Conservation (phyloP, 139 green algal genomes). For the Micractinium sp. region DNA sequence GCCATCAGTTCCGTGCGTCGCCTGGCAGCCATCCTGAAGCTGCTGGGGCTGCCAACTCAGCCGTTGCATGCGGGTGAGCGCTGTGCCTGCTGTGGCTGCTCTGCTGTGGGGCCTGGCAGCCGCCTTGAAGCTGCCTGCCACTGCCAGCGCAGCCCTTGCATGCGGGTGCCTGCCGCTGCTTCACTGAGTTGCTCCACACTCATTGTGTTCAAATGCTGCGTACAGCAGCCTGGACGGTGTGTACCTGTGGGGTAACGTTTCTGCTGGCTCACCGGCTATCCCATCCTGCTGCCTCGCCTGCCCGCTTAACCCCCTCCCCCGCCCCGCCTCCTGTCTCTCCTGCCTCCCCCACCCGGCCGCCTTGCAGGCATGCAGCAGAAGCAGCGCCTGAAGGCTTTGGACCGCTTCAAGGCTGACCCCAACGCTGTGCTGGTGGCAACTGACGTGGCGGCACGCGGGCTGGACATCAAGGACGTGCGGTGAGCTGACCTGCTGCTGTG, state of each 20-base stretch:
- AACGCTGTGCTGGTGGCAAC: constrained; percentile 91
- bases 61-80: constrained; percentile 57
- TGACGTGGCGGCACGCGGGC: constrained; percentile 94
- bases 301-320: not conserved
- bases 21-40: constrained; percentile 82
- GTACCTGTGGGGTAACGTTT: too few species aligned
- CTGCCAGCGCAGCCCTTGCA: too few species aligned
- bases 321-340: not conserved
- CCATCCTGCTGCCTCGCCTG: too few species aligned
- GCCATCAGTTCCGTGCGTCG: constrained; percentile 81
- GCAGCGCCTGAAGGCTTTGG: constrained; percentile 92
- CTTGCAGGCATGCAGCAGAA: constrained; percentile 91
- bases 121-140: too few species aligned
- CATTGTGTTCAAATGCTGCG: too few species aligned
- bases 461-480: constrained; percentile 87
- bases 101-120: not conserved
- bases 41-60: constrained; percentile 77
- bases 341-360: too few species aligned
- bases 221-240: too few species aligned
- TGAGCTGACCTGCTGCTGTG: not conserved
- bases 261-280: too few species aligned
- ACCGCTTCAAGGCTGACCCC: constrained; percentile 83
- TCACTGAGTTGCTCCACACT: too few species aligned
- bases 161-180: too few species aligned
- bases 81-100: not conserved